Evolutionary conservation across 1,284 basidiomycete species (phyloP), one percentile per base, ranked within the genome.

Genomic region (Ustilago hordei): DNA sequence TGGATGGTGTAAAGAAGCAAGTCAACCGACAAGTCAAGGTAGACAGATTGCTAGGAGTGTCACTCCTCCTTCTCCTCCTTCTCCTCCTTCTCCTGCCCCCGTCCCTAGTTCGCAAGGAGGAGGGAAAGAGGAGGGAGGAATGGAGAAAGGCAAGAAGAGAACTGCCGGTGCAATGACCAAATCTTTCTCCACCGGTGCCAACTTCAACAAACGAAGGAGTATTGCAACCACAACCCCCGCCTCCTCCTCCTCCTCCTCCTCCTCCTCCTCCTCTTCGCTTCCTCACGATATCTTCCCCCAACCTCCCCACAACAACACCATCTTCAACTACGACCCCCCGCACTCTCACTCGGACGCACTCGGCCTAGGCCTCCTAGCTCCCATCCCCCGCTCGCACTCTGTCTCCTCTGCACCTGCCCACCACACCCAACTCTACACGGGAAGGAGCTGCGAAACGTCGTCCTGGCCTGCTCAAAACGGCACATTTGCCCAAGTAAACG

Each of bases 1-100:
- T 7, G 83, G 83, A 1, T 85, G 83, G 83, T 73, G 66, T 53
- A 66, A 52, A 4, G 55, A 56, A 31, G 64, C 47, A 1, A 61
- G 47, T 23, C 63, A 39, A 3, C 55, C 56, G 15, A 77, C 75
- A 3, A 52, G 41, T 15, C 55, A 63, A 8, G 75, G 75, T 4
- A 50, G 67, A 4, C 60, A 69, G 34, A 63, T 73, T 31, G 69
- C 75, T 2, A 38, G 70, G 8, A 64, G 66, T 17, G 70, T 43
- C 2, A 73, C 75, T 1, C 75, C 52, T 34, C 52, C 52, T 6
- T n/a, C 56, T 1, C 75, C 52, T 34, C 52, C 52, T 6, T n/a
- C 56, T 0, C 15, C 23, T 19, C 12, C 15, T 45, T 3, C 23
- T 19, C 12, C 15, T 45, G 28, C 13, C n/a, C 36, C 34, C 34